These are phyloP conservation scores for Alternaria sp. DNA, from an alignment of 2,329 filamentous ascomycete species.

Conservation along the genomic window DNA sequence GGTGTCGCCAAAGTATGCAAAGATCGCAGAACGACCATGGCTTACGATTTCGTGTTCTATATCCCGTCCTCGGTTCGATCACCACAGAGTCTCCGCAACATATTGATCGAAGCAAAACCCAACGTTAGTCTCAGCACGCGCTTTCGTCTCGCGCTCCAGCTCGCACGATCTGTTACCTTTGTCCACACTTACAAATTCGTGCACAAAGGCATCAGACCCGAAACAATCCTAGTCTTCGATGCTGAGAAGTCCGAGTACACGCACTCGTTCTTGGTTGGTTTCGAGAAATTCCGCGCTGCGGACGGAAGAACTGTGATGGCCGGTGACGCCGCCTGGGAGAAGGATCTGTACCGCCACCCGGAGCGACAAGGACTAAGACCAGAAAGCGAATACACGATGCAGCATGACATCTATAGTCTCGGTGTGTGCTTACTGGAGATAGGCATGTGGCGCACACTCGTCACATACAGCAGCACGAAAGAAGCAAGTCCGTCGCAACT, in stretches of 20 bases:
- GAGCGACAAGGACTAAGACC: not conserved
- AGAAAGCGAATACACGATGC: not conserved
- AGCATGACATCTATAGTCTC: not conserved
- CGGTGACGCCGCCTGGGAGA: too few relatives aligned
- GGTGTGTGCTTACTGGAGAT: not conserved
- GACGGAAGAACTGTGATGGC: too few relatives aligned
- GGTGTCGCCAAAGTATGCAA: too few relatives aligned
- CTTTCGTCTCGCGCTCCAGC: not conserved
- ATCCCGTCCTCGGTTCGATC: not conserved
- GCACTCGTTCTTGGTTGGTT: not conserved
- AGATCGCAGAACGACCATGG: too few relatives aligned
- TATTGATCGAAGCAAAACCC: not conserved
- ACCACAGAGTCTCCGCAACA: not conserved
- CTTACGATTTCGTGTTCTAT: too few relatives aligned
- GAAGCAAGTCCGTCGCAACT: accelerated
- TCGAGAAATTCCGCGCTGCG: too few relatives aligned
- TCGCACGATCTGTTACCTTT: too few relatives aligned
- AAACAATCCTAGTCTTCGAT: not conserved
- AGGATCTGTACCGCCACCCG: not conserved
- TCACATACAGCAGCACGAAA: not conserved
- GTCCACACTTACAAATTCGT: not conserved
- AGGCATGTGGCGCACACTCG: not conserved
- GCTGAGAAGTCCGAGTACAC: accelerated
- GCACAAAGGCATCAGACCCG: not conserved
- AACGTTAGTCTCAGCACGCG: not conserved